Percentiles rank a stretch among this genome's conserved stretches.
Conservation (phyloP, 2,329 filamentous ascomycete genomes). For the Microsporum audouinii region DNA sequence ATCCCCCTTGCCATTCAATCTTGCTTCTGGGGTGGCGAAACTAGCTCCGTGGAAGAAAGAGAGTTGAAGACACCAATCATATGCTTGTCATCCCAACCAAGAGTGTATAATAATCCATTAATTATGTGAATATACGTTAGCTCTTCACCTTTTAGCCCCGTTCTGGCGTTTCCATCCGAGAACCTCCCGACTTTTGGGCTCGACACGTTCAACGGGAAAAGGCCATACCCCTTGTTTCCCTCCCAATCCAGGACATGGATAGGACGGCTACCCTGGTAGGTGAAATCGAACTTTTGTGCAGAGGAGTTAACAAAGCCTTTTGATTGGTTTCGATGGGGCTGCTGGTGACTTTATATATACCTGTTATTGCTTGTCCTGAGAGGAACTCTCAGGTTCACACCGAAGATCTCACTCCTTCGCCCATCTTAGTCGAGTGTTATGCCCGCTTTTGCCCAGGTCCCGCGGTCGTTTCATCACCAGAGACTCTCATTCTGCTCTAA, state of each 20-base stretch:
- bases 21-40: neutral
- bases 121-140: neutral
- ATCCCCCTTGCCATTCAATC: neutral
- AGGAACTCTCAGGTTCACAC: neutral
- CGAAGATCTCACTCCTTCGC: neutral
- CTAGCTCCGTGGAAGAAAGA: neutral
- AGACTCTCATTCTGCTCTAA: neutral
- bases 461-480: neutral
- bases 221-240: neutral
- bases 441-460: neutral
- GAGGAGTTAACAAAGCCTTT: neutral
- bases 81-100: neutral
- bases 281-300: neutral
- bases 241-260: neutral
- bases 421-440: neutral
- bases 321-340: neutral
- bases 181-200: neutral
- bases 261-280: neutral
- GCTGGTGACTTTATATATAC: slow-evolving; percentile 2
- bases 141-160: neutral
- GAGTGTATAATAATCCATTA: neutral
- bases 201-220: neutral
- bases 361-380: neutral
- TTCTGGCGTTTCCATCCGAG: neutral
- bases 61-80: neutral